Base-by-base conservation (phyloP, 2,329 filamentous ascomycete species). In the Xylaria sp. region DNA sequence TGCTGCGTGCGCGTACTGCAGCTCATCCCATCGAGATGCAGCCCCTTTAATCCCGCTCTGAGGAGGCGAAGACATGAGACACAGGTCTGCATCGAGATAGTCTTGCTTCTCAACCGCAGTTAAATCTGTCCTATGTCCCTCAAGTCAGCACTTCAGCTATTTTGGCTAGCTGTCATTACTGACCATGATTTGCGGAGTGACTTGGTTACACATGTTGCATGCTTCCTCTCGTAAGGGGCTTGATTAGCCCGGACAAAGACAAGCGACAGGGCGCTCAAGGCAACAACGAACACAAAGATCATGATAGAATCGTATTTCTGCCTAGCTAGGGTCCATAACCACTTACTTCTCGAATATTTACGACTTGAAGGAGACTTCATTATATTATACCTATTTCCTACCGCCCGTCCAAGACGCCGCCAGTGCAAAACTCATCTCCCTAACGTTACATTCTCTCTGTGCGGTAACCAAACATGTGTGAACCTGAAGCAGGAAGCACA, bases 1-100 rank as follows among this genome's bases (percentile, higher is more conserved):
- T 11, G 68, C 66, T 42, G 78, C 76, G 59, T 80, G 79, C 6
- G 73, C 68, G 15, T 76, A 78, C 54, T 79, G 74, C 6, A 80
- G 65, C 58, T 80, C 79, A 48, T 80, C 78, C 73, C 76, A 80
- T 33, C 75, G 68, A n/a, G 65, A 78, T 46, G 69, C 49, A 7
- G 77, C 75, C 13, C 77, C 77, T 5, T 71, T 44, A 33, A 77
- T 70, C 42, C 72, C 74, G 4, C 70, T 71, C 60, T 67, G 69
- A 5, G 76, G 71, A 1, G 76, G 75, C 1, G 49, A 17, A 4
- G 70, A 71, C 73, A 80, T 79, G 4, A 80, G 66, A 65, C 79
- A 80, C 3, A 77, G 68, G 59, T 79, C 77, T 1, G 74, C 79
- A 7, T 76, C 62, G 67, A 80, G 68, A 60, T 79, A 80, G 10